Conservation (phyloP, 257 asterid species). For the Lavandula angustifolia region DNA sequence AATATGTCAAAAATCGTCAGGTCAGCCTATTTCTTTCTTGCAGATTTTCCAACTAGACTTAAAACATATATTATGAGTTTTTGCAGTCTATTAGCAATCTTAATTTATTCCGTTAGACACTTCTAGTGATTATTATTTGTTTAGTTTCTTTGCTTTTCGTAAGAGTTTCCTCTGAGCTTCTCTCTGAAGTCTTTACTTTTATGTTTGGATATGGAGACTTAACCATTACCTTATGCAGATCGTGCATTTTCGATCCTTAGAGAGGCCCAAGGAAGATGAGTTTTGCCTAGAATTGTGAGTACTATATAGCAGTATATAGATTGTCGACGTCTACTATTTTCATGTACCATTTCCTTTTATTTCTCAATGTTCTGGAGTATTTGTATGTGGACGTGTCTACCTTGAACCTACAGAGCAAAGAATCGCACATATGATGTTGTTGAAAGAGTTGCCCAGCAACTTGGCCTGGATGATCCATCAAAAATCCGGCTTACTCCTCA, state of each 20-base stretch:
- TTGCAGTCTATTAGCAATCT: slow-evolving; percentile 7
- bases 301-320: slow-evolving; percentile 21
- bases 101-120: slow-evolving; percentile 14
- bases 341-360: slow-evolving; percentile 28
- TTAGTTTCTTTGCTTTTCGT: slow-evolving; percentile 8
- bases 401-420: slow-evolving; percentile 66
- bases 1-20: slow-evolving; percentile 96
- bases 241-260: slow-evolving; percentile 89
- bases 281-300: slow-evolving; percentile 93
- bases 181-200: not conserved
- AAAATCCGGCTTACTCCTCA: slow-evolving; percentile 97
- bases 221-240: slow-evolving; percentile 48
- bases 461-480: slow-evolving; percentile 86
- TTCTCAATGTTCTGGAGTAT: not conserved
- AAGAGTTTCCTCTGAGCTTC: slow-evolving; percentile 14
- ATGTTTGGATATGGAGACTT: not conserved
- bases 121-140: not conserved
- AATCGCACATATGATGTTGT: slow-evolving; percentile 92
- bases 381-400: slow-evolving; percentile 28
- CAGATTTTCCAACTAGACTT: not conserved
- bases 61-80: not conserved
- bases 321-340: slow-evolving; percentile 22
- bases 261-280: slow-evolving; percentile 92
- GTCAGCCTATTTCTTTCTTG: slow-evolving; percentile 39
- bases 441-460: slow-evolving; percentile 82